Base-by-base conservation (phyloP, 371 early-diverging fungal genomes). In the Zopfochytrium polystomum region DNA sequence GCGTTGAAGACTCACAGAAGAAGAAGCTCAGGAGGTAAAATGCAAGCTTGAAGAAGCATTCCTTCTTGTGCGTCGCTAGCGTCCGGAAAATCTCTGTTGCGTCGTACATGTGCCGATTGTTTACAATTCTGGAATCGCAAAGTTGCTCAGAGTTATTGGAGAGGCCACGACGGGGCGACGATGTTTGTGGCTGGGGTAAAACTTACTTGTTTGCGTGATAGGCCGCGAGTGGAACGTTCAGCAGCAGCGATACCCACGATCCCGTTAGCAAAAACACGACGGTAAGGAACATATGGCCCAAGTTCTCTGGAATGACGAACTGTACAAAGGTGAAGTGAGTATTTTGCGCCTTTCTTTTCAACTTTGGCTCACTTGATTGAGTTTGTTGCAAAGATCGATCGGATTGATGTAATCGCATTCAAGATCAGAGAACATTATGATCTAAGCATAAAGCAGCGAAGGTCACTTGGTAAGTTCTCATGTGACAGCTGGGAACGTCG, bases 321-420 rank as follows among this genome's bases (percentile, higher is more conserved):
- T 94, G 75, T 32, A 48, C 15, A 43, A 23, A 32, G 45, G 20
- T 55, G 3, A 43, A 7, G 33, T 20, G 20, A 7, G n/a, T 30
- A 52, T 23, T 18, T 11, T 45, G 34, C 18, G 9, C 55, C 6
- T 32, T 27, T 0, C 30, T n/a, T 26, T 38, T 5, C 20, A 23
- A 20, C 20, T n/a, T 3, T 13, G 51, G 30, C 52, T 57, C 80
- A 91, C 94, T 84, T 88, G 91, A 74, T 97, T 97, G 61, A 97
- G 80, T 69, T 88, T 91, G 77, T 89, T 90, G 80, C 94, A 94
- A 51, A 95, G 85, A 75, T 97, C 97, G 70, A 97, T 97, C 6
- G 97, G 97, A 75, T 97, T 97, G 77, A 97, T 92, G 78, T 95
- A 97, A 67, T 97, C 97, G 80, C 91, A 90, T 81, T 94, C 93